These are phyloP conservation scores for Ganoderma sinense DNA, from an alignment of 1,284 basidiomycete species.

Conservation along the genomic window DNA sequence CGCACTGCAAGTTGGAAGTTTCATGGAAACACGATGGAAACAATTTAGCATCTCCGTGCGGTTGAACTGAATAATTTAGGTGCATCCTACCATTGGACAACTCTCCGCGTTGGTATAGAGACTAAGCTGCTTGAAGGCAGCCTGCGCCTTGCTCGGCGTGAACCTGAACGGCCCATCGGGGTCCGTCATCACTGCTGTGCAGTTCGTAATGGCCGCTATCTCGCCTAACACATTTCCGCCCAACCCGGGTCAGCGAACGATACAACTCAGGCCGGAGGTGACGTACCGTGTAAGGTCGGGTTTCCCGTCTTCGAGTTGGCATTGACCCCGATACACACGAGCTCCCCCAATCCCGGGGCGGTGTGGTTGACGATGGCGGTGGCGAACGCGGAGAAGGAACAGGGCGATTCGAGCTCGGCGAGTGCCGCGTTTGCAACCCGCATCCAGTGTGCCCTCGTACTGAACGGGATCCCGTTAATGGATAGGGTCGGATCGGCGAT, in stretches of 20 bases:
- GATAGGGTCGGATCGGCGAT: constrained; percentile 10
- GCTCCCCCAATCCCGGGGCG: constrained; percentile 17
- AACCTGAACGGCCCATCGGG: constrained; percentile 25
- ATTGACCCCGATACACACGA: constrained; percentile 29
- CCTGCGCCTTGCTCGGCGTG: constrained; percentile 13
- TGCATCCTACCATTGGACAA: constrained; percentile 24
- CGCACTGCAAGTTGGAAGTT: constrained; percentile 15
- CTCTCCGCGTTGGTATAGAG: constrained; percentile 31
- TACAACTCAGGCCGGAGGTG: background rate
- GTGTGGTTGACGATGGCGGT: constrained; percentile 30
- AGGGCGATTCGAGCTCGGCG: constrained; percentile 21
- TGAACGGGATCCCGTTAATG: constrained; percentile 23
- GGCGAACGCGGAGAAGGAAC: constrained; percentile 26
- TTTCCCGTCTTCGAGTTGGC: constrained; percentile 16
- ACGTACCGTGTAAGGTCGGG: constrained; percentile 24
- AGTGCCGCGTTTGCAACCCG: constrained; percentile 23
- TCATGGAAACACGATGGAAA: background rate
- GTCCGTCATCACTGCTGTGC: constrained; percentile 26
- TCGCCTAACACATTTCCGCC: constrained; percentile 16
- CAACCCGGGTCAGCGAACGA: background rate
- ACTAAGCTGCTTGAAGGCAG: constrained; percentile 24
- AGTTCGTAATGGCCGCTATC: constrained; percentile 28
- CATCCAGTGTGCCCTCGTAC: constrained; percentile 25
- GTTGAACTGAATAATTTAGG: background rate
- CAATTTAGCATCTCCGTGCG: background rate